Evolutionary conservation across 257 asterid genomes (phyloP), one percentile per base, ranked within the genome.

Genomic region (Solanum megistacrolobum): DNA sequence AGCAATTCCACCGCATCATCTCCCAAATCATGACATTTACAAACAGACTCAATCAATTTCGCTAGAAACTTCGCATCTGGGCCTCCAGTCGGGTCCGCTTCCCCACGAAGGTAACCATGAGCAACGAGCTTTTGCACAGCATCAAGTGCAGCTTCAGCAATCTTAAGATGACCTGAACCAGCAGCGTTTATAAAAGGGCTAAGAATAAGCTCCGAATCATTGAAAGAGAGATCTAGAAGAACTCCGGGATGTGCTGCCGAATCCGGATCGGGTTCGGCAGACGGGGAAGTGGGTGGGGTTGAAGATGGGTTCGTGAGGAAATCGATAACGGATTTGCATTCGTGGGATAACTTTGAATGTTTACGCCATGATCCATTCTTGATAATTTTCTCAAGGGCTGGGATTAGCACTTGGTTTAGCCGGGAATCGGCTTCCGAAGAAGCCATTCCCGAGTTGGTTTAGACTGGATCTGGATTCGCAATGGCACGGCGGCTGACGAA

Each of bases 341-440:
- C 95, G 60, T 93, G 91, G 25, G 92, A 96, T 93, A 96, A 96
- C 90, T 95, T 97, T 55, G 98, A 91, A 90, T 96, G 99, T 91
- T 97, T 97, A 69, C 98, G 96, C 99, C 99, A 97, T 0, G 99
- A 95, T 21, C 97, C 98, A 85, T 92, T 95, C 88, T 97, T 97
- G 39, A 91, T 89, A 88, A 97, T 96, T 93, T 97, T 97, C 35
- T 97, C 99, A 87, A 96, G 92, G 83, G 98, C 96, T 36, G 99
- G 98, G 90, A 94, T 43, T 5, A 97, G 89, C 87, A 95, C 92
- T 91, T 88, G 94, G 69, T 52, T 89, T 38, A 97, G 91, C 90
- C 99, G 99, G 96, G 99, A 96, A 95, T 96, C 98, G 93, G 94
- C 98, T 91, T 96, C 98, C 93, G 92, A 62, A 84, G 99, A 95